Base-by-base conservation (phyloP, 2,329 filamentous ascomycete species). In the Xylaria sp. region DNA sequence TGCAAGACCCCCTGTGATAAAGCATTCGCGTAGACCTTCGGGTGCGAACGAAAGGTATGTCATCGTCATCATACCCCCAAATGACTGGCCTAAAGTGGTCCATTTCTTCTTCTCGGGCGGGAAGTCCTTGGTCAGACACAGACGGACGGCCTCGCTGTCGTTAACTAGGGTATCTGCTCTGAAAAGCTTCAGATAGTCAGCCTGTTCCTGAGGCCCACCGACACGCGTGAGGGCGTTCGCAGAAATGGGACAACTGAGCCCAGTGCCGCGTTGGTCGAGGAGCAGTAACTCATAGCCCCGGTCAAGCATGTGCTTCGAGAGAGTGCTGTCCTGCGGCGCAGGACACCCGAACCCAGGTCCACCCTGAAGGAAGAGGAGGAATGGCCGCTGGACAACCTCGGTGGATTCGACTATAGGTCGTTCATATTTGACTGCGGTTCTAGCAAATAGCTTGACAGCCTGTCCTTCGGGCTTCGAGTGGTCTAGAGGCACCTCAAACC, bases 201-300 rank as follows among this genome's bases (percentile, higher is more conserved):
- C 92, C 80, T 98, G 94, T 66, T 88, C 88, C 55, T 87, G 80
- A 1, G 88, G 83, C 67, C 88, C 87, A 5, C 91, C 92, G 48
- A 90, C 86, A 13, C 87, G 82, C 41, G 87, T 86, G 4, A 98
- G 85, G 7, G 91, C 94, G 9, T 87, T 88, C 9, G 92, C 89
- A 1, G 92, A 92, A 51, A 98, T 88, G 0, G 94, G 92, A 1
- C 90, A 92, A 77, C 93, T 97, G 60, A 97, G 83, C 1, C 95
- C 95, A 2, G 94, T 97, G 13, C 95, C 95, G 60, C 95, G 89
- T 79, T 97, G 94, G 79, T 98, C 95, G n/a, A 98, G 86, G 72
- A 92, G 91, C 1, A 98, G 87, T 55, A 94, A 84, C 79, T 97
- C 92, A 77, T 97, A 98, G 18, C 94, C 94, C 71, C 91, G 90